Evolutionary conservation across 106 monocot genomes (phyloP), one percentile per base, ranked within the genome.

Genomic region (Alisma plantagoaquatica): DNA sequence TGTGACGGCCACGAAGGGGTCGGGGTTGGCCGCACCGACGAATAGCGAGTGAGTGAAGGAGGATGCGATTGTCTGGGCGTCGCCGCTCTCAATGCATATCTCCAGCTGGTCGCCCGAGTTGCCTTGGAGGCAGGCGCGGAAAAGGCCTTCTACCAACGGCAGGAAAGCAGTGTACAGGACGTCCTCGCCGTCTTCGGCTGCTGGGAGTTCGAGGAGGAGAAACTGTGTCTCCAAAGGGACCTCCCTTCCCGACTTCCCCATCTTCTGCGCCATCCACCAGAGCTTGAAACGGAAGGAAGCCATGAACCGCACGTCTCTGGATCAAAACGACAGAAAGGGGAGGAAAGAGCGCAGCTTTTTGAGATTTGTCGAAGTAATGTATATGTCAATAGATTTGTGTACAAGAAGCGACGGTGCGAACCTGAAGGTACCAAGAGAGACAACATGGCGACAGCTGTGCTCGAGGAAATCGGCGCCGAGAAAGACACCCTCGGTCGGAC

Each of bases 71-170:
- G 72, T 83, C 17, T 53, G 63, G 6, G 27, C 43, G 50, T 93
- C 93, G 14, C 93, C 93, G 53, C 86, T 87, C 64, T 93, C 93
- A 2, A 93, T 29, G 57, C 79, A 87, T 41, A 93, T 67, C 54
- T 83, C 76, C 8, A 87, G 68, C 59, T 49, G 54, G 58, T 93
- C 77, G 18, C 31, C 17, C 30, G 59, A 18, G 56, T 66, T 64
- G 27, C 93, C 93, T 41, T 87, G 93, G 42, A 93, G 70, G 60
- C 77, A 80, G 14, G 93, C 61, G 0, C 93, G 79, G 58, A 93
- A 93, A 2, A 72, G 29, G 38, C 83, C 87, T n/a, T 87, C 87
- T 12, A 87, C 47, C 23, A 93, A 57, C 1, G 93, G 93, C 27
- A 93, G 80, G 43, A 87, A 72, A 17, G 79, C 93, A 0, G 59